Percentiles rank a stretch among this genome's conserved stretches.
Evolutionary conservation across 2,329 filamentous ascomycete species (phyloP).

Genomic region (Tolypocladium amazonense): DNA sequence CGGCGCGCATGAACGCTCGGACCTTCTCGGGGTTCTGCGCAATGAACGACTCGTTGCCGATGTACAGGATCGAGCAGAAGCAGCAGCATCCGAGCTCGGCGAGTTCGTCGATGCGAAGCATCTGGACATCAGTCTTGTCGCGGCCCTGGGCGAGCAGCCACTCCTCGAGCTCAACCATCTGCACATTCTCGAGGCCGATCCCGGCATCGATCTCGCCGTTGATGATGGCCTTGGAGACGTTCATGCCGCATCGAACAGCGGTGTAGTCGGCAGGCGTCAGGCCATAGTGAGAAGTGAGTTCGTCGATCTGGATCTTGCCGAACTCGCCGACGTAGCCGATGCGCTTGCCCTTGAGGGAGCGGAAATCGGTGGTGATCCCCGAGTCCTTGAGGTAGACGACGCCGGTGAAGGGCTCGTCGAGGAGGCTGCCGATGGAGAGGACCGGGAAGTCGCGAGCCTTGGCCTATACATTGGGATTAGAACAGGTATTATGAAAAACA

Average conservation of each 20-base stretch:
- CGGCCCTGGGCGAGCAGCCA: constrained; percentile 57
- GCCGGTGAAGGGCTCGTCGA: constrained; percentile 72
- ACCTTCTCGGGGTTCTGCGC: constrained; percentile 56
- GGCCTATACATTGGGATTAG: constrained; percentile 32
- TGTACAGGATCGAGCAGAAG: constrained; percentile 75
- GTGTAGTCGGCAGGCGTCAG: constrained; percentile 66
- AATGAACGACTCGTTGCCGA: constrained; percentile 64
- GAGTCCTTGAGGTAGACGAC: constrained; percentile 66
- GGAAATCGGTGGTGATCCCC: constrained; percentile 67
- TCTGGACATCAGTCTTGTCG: constrained; percentile 58
- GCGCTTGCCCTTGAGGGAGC: constrained; percentile 61
- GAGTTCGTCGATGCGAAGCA: constrained; percentile 73
- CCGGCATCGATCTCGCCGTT: constrained; percentile 63
- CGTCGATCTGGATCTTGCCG: constrained; percentile 76
- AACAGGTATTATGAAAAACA: too few relatives aligned
- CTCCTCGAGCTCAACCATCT: constrained; percentile 74
- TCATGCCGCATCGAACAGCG: constrained; percentile 71
- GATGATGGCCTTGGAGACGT: constrained; percentile 68
- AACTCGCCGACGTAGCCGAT: constrained; percentile 77
- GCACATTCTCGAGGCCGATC: constrained; percentile 69
- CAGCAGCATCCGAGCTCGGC: constrained; percentile 74
- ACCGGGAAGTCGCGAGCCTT: constrained; percentile 68
- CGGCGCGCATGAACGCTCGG: constrained; percentile 56
- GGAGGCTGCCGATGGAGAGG: constrained; percentile 60
- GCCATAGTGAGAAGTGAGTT: constrained; percentile 67